Conservation (phyloP, 1,139 yeast genomes). For the Taphrina populina region DNA sequence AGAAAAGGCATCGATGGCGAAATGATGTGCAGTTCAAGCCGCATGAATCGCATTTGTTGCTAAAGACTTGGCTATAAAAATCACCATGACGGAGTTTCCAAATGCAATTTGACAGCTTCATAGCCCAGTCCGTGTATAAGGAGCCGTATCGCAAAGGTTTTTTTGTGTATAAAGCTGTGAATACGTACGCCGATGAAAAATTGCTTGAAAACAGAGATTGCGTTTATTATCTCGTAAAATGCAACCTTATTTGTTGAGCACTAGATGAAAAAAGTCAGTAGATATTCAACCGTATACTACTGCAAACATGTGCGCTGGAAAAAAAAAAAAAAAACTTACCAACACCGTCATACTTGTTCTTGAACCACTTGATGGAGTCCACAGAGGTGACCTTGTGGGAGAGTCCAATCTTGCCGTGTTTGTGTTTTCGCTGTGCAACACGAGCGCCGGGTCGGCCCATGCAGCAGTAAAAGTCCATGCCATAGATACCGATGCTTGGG, state of each 20-base stretch:
- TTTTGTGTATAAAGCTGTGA: too few species aligned
- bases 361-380: conserved; percentile 98
- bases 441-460: conserved; percentile 99
- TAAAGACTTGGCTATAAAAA: too few species aligned
- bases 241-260: conserved; percentile 14
- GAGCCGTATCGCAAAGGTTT: too few species aligned
- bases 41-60: too few species aligned
- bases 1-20: neutral
- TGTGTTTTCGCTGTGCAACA: conserved; percentile 98
- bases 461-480: conserved; percentile 99
- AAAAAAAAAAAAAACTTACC: conserved; percentile 48
- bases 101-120: too few species aligned
- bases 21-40: too few species aligned
- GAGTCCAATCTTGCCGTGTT: conserved; percentile 85
- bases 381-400: conserved; percentile 88
- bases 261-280: neutral
- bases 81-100: too few species aligned
- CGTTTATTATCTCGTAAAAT: too few species aligned
- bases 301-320: neutral
- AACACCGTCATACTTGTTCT: conserved; percentile 99
- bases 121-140: too few species aligned
- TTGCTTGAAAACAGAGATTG: conserved; percentile 21
- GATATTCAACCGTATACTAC: neutral
- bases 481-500: conserved; percentile 99
- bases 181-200: conserved; percentile 25